phyloP scores from a whole-genome alignment of 305 asterid species.

The Solanum hybrid region DNA sequence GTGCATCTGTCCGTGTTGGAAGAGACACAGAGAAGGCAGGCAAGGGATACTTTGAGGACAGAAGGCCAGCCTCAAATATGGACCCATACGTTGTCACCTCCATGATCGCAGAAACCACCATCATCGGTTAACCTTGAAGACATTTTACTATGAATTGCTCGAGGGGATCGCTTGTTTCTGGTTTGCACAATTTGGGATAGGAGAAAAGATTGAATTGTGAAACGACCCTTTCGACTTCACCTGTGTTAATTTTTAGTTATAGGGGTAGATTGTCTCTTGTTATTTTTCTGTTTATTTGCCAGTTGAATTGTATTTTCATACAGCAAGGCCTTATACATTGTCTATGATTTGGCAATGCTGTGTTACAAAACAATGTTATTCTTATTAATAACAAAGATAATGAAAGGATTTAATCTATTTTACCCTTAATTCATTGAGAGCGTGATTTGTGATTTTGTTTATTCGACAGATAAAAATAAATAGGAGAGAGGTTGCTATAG shows the following conservation, averaged over 20 bases:
- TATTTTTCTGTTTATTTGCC: not conserved
- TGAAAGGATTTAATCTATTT: not conserved
- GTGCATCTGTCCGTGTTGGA: conserved; percentile 83
- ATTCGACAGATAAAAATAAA: not conserved
- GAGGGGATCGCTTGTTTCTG: not conserved
- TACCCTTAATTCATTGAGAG: not conserved
- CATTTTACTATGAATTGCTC: not conserved
- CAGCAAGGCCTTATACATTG: not conserved
- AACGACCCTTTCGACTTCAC: not conserved
- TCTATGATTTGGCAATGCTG: not conserved
- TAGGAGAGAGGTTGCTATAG: not conserved
- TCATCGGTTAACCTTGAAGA: conserved; percentile 35
- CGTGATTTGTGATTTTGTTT: not conserved
- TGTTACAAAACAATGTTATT: not conserved
- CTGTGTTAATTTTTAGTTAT: not conserved
- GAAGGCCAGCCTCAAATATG: conserved; percentile 92
- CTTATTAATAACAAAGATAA: not conserved
- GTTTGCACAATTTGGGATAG: not conserved
- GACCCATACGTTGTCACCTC: conserved; percentile 77
- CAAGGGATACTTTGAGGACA: conserved; percentile 86
- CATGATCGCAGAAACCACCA: conserved; percentile 83
- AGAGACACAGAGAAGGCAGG: conserved; percentile 88
- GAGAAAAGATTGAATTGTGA: not conserved
- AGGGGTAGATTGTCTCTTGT: not conserved
- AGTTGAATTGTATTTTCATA: not conserved